A percentile compares a stretch with the other conserved stretches of the same genome.
phyloP scores from a whole-genome alignment of 441 rosid species.

The Erysimum cheiri region DNA sequence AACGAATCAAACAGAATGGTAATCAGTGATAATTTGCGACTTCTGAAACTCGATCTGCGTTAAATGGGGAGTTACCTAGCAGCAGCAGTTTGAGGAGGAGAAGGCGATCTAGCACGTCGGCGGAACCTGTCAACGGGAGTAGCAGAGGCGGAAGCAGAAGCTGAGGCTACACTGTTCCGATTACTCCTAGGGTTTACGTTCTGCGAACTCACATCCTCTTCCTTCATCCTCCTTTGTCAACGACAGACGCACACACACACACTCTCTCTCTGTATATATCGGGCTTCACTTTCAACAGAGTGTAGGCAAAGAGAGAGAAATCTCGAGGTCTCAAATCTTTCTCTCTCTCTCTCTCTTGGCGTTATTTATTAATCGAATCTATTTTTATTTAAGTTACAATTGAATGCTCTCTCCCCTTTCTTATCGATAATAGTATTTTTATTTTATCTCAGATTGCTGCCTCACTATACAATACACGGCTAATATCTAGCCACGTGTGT shows the following conservation, averaged over 20 bases:
- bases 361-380: conserved; percentile 34
- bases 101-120: conserved; percentile 46
- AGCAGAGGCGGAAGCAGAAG: conserved; percentile 46
- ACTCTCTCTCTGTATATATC: background rate
- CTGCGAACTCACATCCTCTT: conserved; percentile 49
- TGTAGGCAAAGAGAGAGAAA: conserved; percentile 25
- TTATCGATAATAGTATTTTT: conserved; percentile 4
- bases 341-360: background rate
- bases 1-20: background rate
- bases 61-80: conserved; percentile 31
- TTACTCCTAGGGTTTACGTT: conserved; percentile 40
- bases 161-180: conserved; percentile 43
- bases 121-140: conserved; percentile 41
- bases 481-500: conserved; percentile 34
- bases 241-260: background rate
- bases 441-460: conserved; percentile 8
- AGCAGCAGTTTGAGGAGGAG: conserved; percentile 48
- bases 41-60: conserved; percentile 20
- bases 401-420: conserved; percentile 18
- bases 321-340: background rate
- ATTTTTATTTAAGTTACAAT: conserved; percentile 7
- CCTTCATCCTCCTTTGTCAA: conserved; percentile 45
- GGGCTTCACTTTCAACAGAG: conserved; percentile 30
- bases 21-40: conserved; percentile 8
- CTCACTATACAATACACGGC: conserved; percentile 8